phyloP scores from a whole-genome alignment of 805 yeast genomes.

The Pichia paraexigua region DNA sequence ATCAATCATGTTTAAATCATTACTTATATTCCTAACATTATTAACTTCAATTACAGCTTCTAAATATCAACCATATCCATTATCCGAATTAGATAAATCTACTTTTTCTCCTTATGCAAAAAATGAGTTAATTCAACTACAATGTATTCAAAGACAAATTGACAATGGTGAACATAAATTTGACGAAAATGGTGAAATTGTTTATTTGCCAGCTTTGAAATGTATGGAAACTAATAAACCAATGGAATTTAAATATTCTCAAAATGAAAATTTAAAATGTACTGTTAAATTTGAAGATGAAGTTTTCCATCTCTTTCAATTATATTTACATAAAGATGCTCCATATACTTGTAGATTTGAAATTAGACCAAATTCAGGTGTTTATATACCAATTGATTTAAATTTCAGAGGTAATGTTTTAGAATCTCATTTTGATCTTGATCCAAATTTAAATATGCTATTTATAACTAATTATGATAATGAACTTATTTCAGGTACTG shows the following conservation, averaged over 20 bases:
- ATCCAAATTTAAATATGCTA: constrained; percentile 46
- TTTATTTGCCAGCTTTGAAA: constrained; percentile 49
- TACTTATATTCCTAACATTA: background rate
- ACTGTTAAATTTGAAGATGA: constrained; percentile 57
- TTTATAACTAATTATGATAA: constrained; percentile 27
- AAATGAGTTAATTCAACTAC: constrained; percentile 40
- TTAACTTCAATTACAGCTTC: constrained; percentile 7
- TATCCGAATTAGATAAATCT: constrained; percentile 14
- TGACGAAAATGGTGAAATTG: constrained; percentile 50
- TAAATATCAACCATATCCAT: constrained; percentile 23
- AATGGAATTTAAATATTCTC: constrained; percentile 45
- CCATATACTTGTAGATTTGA: constrained; percentile 67
- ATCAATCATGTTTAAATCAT: background rate
- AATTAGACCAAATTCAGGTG: constrained; percentile 35
- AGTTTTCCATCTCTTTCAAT: constrained; percentile 62
- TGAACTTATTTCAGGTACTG: constrained; percentile 45
- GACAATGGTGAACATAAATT: constrained; percentile 72
- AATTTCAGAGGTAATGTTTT: constrained; percentile 60
- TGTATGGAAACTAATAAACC: constrained; percentile 63
- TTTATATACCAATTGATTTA: constrained; percentile 51
- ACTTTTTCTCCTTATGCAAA: constrained; percentile 15
- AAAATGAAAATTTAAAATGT: constrained; percentile 47
- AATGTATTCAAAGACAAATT: constrained; percentile 61
- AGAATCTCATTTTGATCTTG: constrained; percentile 62
- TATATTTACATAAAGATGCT: constrained; percentile 69